phyloP scores from a whole-genome alignment of 1,284 basidiomycete genomes.

The Malassezia psittaci region DNA sequence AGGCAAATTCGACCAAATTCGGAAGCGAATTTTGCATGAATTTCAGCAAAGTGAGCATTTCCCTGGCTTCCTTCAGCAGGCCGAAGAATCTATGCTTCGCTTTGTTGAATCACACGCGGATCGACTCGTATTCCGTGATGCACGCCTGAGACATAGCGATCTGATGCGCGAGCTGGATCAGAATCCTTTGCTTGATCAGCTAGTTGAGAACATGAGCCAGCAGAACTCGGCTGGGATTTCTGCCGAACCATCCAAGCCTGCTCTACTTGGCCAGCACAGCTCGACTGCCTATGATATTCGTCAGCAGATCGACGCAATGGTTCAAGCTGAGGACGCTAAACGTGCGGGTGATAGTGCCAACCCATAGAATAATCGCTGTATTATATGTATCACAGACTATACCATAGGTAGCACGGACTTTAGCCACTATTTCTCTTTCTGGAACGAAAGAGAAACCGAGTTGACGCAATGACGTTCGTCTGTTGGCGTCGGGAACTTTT shows the following conservation, averaged over 20 bases:
- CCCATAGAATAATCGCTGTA: not conserved
- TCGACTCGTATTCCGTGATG: constrained; percentile 11
- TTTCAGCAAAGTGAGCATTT: constrained; percentile 12
- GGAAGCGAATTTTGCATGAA: constrained; percentile 6
- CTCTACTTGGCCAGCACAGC: no score
- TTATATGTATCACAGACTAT: not conserved
- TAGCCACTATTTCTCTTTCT: constrained; percentile 53
- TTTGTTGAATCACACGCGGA: constrained; percentile 1
- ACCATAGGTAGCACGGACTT: no score
- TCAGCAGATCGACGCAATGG: constrained; percentile 2
- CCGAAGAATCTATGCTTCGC: not conserved
- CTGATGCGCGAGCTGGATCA: constrained; percentile 10
- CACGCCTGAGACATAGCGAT: constrained; percentile 14
- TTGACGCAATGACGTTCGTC: constrained; percentile 64
- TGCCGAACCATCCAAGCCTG: no score
- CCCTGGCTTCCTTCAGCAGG: not conserved
- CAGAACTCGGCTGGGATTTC: no score
- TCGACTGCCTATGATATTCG: not conserved
- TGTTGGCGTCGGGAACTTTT: constrained; percentile 57
- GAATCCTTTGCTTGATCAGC: constrained; percentile 2
- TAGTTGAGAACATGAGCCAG: not conserved
- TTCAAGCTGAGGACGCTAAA: not conserved
- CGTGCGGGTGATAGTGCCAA: no score
- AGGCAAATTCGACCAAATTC: constrained; percentile 17
- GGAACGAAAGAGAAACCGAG: constrained; percentile 72